Base-by-base conservation (phyloP, 257 asterid species). In the Haberlea rhodopensis region DNA sequence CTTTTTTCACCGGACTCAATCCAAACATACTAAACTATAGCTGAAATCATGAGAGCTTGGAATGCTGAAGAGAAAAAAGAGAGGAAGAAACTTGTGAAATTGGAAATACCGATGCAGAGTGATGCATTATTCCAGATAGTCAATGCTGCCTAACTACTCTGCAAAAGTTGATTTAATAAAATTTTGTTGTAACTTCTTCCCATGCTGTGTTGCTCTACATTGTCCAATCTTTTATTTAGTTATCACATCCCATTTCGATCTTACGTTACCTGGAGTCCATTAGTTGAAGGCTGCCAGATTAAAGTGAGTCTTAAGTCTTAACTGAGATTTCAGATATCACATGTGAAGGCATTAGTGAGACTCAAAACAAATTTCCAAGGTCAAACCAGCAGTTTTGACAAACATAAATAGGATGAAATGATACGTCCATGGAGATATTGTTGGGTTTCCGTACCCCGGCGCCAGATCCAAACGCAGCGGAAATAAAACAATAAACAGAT, bases 251-350 rank as follows among this genome's bases (percentile, higher is more conserved):
- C 64, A 53, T 53, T 28, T 54, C 45, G n/a, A 60, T 23, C 27
- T 32, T 19, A 57, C 49, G 2, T 46, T 26, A 26, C 3, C 66
- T 63, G 65, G 57, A 69, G 32, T 70, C 45, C 49, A 10, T 56
- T 69, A 8, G 67, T 71, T 71, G 78, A 68, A 71, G 58, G 49
- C 62, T 29, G 34, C 67, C 34, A 48, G 28, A 63, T 60, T 71
- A 20, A 57, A 65, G 34, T 31, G 28, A n/a, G n/a, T 19, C n/a
- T 21, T 56, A 57, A 15, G 21, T 70, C 52, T 51, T 25, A 62
- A 34, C 73, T 48, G 27, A 61, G 11, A 23, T 11, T 54, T 51
- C 23, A 51, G 27, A 18, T 16, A 13, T 6, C 45, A 10, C n/a
- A 34, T 34, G 15, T 40, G 48, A 40, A 40, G 51, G 51, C 8